Base-by-base conservation (phyloP, 306 rosid species). In the Prosopis cineraria region DNA sequence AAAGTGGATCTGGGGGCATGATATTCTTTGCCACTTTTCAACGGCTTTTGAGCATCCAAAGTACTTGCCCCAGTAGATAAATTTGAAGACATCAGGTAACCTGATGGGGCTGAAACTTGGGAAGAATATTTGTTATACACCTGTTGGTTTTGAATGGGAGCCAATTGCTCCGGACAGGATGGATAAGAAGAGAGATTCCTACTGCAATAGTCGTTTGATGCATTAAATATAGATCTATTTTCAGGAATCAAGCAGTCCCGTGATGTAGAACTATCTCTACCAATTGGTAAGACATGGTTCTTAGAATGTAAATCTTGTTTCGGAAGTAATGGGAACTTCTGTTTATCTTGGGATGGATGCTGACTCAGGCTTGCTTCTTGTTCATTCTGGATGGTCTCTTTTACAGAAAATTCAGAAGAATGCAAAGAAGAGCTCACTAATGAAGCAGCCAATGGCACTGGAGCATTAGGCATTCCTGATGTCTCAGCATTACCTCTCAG, bases 381-480 rank as follows among this genome's bases (percentile, higher is more conserved):
- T 55, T 85, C 90, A 73, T 70, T 70, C 73, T 78, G 73, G 70
- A 68, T 50, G 55, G n/a, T 68, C 79, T 76, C 82, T 78, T 83
- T 90, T 31, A 83, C 73, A 79, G 82, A 29, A 74, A 80, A 37
- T 40, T 83, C 83, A 67, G 81, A 77, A 83, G 87, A 78, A 84
- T 72, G 81, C 39, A 65, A 64, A 80, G 56, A 74, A 48, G 65
- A 75, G 52, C 76, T 80, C 78, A 70, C 73, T 68, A 70, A 44
- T 12, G 85, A 80, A 85, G 93, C 77, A 82, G 84, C 82, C 60
- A 43, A 67, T 22, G 79, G 79, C 71, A 81, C 74, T 70, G 64
- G 81, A 83, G 80, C 78, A 81, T 86, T 80, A 76, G 89, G 83
- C 71, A 45, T 84, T 72, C 82, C 85, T 62, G 88, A 73, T 85